Conservation (phyloP, 2,329 filamentous ascomycete species). For the Pezicula radicicola region DNA sequence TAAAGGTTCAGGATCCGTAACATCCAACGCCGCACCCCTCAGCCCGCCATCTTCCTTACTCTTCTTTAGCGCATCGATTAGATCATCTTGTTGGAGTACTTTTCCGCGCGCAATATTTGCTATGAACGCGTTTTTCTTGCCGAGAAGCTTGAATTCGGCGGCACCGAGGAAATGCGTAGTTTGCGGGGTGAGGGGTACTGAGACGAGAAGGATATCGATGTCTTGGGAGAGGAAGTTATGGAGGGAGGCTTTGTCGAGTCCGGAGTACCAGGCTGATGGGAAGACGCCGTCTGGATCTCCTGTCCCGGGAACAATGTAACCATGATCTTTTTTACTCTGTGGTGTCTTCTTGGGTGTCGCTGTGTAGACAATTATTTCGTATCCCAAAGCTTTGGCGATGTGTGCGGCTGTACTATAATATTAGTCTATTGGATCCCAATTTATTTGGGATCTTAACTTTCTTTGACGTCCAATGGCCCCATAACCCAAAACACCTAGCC, state of each 20-base stretch:
- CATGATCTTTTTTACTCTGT: conserved; percentile 51
- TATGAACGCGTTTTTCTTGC: conserved; percentile 46
- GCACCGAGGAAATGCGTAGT: conserved; percentile 37
- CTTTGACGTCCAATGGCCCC: conserved; percentile 35
- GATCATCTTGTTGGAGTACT: conserved; percentile 57
- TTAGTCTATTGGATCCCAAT: conserved; percentile 3
- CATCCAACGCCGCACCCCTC: conserved; percentile 62
- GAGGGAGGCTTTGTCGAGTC: conserved; percentile 26
- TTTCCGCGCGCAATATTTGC: conserved; percentile 63
- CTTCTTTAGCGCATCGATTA: conserved; percentile 49
- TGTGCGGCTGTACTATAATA: conserved; percentile 32
- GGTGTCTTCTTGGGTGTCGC: conserved; percentile 55
- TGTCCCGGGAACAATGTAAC: conserved; percentile 63
- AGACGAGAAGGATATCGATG: conserved; percentile 34
- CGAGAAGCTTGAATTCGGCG: conserved; percentile 32
- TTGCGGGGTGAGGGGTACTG: conserved; percentile 32
- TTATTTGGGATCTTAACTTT: conserved; percentile 25
- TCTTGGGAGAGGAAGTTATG: conserved; percentile 31
- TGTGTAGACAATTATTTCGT: conserved; percentile 64
- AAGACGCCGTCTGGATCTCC: conserved; percentile 34
- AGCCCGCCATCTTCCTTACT: conserved; percentile 40
- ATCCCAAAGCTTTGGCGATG: conserved; percentile 53
- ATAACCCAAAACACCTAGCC: conserved; percentile 47
- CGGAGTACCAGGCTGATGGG: conserved; percentile 33
- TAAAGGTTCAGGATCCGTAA: conserved; percentile 66